Percentiles rank a stretch among this genome's conserved stretches.
These are phyloP conservation scores for Ophiostoma ulmi DNA, from an alignment of 2,329 filamentous ascomycete genomes.

Conservation along the genomic window DNA sequence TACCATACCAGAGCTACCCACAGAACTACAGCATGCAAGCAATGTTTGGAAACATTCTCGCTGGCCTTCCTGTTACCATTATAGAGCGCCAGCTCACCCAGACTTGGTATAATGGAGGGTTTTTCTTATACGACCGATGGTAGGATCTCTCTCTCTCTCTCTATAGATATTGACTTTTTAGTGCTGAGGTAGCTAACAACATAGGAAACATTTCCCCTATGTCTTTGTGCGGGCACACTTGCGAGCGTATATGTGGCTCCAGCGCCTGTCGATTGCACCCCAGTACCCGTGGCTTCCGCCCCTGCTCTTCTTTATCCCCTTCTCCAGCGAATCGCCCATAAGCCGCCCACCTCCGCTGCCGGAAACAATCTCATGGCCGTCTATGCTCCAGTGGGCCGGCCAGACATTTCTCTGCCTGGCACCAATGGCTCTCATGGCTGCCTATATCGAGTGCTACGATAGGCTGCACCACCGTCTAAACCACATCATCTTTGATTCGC, in stretches of 20 bases:
- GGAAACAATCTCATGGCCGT: conserved; percentile 36
- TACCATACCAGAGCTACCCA: conserved; percentile 43
- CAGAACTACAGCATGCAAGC: conserved; percentile 36
- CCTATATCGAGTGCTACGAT: conserved; percentile 39
- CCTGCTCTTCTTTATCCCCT: conserved; percentile 51
- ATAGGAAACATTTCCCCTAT: conserved; percentile 25
- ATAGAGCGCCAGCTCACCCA: neutral
- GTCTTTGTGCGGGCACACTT: conserved; percentile 45
- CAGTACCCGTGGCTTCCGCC: conserved; percentile 41
- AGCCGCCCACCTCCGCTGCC: conserved; percentile 44
- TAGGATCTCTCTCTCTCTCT: neutral
- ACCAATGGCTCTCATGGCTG: conserved; percentile 46
- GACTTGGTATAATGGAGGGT: neutral
- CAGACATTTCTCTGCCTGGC: conserved; percentile 40
- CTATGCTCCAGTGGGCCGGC: conserved; percentile 43
- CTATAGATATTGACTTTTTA: neutral
- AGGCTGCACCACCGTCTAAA: conserved; percentile 38
- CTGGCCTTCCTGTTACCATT: conserved; percentile 36
- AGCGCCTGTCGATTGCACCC: conserved; percentile 47
- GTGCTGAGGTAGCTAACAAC: neutral
- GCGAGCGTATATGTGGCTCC: conserved; percentile 49
- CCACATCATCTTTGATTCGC: conserved; percentile 36
- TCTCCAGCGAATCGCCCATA: conserved; percentile 45
- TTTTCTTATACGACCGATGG: neutral
- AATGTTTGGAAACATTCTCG: conserved; percentile 34